A percentile compares a stretch with the other conserved stretches of the same genome.
phyloP scores from a whole-genome alignment of 2,329 filamentous ascomycete species.

The Cladosporium cucumerinum region DNA sequence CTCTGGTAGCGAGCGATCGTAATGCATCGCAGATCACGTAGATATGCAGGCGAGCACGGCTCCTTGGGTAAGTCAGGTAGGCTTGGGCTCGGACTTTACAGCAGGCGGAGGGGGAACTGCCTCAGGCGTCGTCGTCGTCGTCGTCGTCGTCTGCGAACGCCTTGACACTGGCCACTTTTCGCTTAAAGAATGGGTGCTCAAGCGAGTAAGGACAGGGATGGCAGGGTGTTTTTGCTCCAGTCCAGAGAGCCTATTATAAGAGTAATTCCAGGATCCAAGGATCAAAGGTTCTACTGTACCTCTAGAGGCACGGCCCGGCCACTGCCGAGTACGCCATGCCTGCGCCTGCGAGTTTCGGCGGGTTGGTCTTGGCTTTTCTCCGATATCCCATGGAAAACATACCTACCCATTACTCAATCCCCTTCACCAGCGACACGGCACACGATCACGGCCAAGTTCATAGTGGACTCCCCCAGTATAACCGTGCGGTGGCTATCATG shows the following conservation, averaged over 20 bases:
- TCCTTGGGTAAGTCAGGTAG: background rate
- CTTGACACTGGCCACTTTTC: background rate
- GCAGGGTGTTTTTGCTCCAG: background rate
- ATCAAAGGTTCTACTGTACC: background rate
- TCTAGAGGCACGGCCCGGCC: background rate
- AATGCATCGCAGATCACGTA: background rate
- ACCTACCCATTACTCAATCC: background rate
- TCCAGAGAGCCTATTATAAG: background rate
- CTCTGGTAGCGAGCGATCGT: background rate
- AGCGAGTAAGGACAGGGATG: background rate
- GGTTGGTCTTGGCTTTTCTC: background rate
- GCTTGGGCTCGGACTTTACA: background rate
- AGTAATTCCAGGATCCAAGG: background rate
- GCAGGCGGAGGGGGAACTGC: background rate
- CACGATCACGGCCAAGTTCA: background rate
- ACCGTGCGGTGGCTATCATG: slow-evolving; percentile 1
- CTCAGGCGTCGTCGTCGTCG: too few relatives aligned
- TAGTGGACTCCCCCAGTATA: background rate
- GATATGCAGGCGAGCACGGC: background rate
- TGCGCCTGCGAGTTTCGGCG: background rate
- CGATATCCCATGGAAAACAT: background rate
- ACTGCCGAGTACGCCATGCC: background rate
- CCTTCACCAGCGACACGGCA: background rate
- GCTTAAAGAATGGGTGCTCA: background rate
- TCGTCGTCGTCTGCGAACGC: background rate